Evolutionary conservation across 345 rosid species (phyloP), one percentile per base, ranked within the genome.

Genomic region (Psidium guajava): DNA sequence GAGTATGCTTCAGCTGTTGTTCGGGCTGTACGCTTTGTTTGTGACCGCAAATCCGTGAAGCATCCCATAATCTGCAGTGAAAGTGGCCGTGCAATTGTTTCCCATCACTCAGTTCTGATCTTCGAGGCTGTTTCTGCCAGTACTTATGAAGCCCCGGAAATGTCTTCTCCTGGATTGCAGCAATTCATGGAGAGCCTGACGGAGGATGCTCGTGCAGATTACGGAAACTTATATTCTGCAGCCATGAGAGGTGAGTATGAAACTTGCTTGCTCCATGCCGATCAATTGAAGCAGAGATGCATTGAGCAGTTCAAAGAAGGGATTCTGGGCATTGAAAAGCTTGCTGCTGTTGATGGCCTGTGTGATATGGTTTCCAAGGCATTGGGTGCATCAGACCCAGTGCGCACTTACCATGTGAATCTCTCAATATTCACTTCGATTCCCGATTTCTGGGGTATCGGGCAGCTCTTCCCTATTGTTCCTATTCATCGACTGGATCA

Each of bases 401-500:
- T 90, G 47, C 93, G 90, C 9, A 95, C 97, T 40, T 98, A 95
- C 87, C 93, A 95, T 83, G 94, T 94, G 32, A 98, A 98, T 84
- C 93, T 98, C 4, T 98, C 99, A 0, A 87, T 98, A 56, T 98
- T 98, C 90, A 96, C 99, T 54, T 98, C 99, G 5, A 96, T 98
- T 88, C 99, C 99, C 27, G 99, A 98, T 91, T 93, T 93, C 85
- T 98, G 99, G 99, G 96, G 96, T 21, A 98, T 96, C 82, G 97
- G 92, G 20, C 99, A 96, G 91, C 84, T 94, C 86, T 97, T 97
- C 82, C 99, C 99, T 22, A 93, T 97, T 3, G 92, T 96, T 75
- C 99, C 99, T 0, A 97, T 96, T 69, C 99, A 97, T 86, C 89
- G 93, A 42, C 92, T 95, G 14, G 98, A 93, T 28, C 91, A 95